Conservation (phyloP, 441 rosid genomes). For the Gossypium laxum region DNA sequence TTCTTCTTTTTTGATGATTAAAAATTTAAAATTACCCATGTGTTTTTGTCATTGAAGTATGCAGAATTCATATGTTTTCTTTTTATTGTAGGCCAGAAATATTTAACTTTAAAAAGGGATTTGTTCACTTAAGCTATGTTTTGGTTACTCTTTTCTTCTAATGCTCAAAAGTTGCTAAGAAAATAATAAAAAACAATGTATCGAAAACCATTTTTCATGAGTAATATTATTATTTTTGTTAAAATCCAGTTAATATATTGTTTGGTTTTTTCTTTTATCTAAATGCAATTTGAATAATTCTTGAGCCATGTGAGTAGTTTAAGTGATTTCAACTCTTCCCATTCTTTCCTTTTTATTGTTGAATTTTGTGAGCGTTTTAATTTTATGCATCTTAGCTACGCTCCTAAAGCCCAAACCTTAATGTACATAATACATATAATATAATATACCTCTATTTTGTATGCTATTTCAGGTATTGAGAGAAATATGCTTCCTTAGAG, state of each 20-base stretch:
- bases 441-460: background rate
- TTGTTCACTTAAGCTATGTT: background rate
- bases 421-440: background rate
- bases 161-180: background rate
- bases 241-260: background rate
- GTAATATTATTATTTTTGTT: background rate
- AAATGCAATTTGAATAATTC: too few relatives aligned
- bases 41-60: background rate
- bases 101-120: background rate
- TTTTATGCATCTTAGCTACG: too few relatives aligned
- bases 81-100: background rate
- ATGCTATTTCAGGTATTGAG: constrained; percentile 9
- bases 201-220: background rate
- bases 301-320: too few relatives aligned
- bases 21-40: background rate
- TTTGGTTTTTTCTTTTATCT: too few relatives aligned
- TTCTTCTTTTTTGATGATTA: too few relatives aligned
- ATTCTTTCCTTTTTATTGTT: too few relatives aligned
- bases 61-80: background rate
- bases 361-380: too few relatives aligned
- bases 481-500: background rate
- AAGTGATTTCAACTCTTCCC: too few relatives aligned
- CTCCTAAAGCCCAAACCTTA: too few relatives aligned
- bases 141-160: background rate
- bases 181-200: background rate